These are phyloP conservation scores for Calonectria montana DNA, from an alignment of 2,329 filamentous ascomycete species.

Conservation along the genomic window DNA sequence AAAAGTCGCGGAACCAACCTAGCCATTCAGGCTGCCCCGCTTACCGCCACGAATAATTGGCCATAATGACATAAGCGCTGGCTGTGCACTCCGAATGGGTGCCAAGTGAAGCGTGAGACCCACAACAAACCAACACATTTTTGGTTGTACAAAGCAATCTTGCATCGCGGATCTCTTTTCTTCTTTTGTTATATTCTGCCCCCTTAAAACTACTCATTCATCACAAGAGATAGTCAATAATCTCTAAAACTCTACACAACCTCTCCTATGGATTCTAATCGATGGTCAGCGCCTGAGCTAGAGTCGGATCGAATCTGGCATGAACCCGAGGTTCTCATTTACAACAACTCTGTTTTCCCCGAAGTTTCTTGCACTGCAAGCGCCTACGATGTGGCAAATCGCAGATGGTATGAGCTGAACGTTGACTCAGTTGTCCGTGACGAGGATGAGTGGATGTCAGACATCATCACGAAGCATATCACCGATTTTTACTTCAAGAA, in stretches of 20 bases:
- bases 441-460: not conserved
- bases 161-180: not conserved
- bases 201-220: not conserved
- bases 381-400: not conserved
- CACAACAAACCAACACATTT: not conserved
- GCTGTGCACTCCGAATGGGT: no score
- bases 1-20: no score
- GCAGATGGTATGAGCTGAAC: not conserved
- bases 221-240: accelerated
- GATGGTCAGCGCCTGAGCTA: not conserved
- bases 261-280: not conserved
- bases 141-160: not conserved
- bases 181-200: no score
- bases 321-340: not conserved
- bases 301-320: not conserved
- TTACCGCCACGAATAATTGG: no score
- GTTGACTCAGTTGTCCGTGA: not conserved
- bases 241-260: not conserved
- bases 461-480: not conserved
- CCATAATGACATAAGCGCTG: no score
- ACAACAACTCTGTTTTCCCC: not conserved
- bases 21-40: no score
- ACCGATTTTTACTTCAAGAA: not conserved
- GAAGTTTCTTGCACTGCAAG: not conserved
- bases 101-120: no score